Evolutionary conservation across 257 asterid genomes (phyloP).

Genomic region (Petunia axillaris): DNA sequence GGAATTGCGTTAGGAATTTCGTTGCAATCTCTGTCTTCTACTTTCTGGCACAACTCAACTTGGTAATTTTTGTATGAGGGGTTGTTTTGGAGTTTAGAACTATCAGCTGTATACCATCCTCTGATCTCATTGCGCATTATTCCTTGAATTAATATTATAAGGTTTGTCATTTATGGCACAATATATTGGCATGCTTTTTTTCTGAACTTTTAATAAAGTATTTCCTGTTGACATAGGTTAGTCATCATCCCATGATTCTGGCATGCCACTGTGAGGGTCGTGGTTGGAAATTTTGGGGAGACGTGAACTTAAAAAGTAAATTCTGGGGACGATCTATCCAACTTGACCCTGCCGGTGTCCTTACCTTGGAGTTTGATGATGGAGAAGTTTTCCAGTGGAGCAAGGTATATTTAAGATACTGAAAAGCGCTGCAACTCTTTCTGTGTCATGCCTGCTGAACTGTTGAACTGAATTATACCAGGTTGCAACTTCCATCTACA

Average conservation of each 20-base stretch:
- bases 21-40: background rate
- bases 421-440: conserved; percentile 7
- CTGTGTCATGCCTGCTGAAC: conserved; percentile 14
- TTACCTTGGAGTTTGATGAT: conserved; percentile 33
- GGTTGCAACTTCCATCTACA: conserved; percentile 34
- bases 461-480: conserved; percentile 19
- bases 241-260: conserved; percentile 33
- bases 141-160: background rate
- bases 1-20: background rate
- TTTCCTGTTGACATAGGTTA: conserved; percentile 29
- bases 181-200: background rate
- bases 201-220: background rate
- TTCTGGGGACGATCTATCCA: conserved; percentile 34
- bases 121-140: background rate
- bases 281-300: conserved; percentile 36
- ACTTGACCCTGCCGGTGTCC: conserved; percentile 33
- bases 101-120: background rate
- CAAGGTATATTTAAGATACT: conserved; percentile 24
- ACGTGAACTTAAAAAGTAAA: conserved; percentile 27
- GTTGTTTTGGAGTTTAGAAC: background rate
- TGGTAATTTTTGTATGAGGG: too few relatives aligned
- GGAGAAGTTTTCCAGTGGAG: conserved; percentile 34
- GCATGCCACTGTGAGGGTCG: conserved; percentile 31
- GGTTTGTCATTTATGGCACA: background rate
- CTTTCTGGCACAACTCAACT: background rate